A percentile compares a stretch with the other conserved stretches of the same genome.
Conservation (phyloP, 2,329 filamentous ascomycete genomes). For the Fusarium abutilonis region DNA sequence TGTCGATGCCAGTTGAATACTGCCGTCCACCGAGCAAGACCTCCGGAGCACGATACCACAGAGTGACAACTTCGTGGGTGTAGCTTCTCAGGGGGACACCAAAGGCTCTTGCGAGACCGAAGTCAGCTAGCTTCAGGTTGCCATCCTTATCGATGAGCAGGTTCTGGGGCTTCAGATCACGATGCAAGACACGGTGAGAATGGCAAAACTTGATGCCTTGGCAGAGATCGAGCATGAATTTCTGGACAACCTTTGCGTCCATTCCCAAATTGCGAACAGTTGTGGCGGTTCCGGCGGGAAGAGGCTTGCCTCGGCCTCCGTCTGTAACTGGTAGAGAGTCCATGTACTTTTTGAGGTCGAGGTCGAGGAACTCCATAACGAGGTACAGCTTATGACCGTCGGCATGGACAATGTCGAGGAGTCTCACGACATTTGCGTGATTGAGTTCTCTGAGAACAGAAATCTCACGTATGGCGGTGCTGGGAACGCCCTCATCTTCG, state of each 20-base stretch:
- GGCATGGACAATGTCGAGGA: slow-evolving; percentile 92
- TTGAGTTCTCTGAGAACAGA: slow-evolving; percentile 94
- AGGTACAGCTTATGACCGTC: slow-evolving; percentile 96
- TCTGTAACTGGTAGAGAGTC: slow-evolving; percentile 85
- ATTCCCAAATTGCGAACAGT: slow-evolving; percentile 70
- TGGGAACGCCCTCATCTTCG: slow-evolving; percentile 92
- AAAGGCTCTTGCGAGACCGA: slow-evolving; percentile 88
- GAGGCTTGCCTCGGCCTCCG: slow-evolving; percentile 83
- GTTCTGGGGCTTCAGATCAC: slow-evolving; percentile 91
- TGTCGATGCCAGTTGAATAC: slow-evolving; percentile 93
- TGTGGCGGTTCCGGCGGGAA: slow-evolving; percentile 77
- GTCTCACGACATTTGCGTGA: slow-evolving; percentile 86
- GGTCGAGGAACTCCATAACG: slow-evolving; percentile 89
- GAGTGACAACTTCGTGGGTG: slow-evolving; percentile 92
- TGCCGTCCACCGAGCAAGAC: slow-evolving; percentile 90
- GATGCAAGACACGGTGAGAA: slow-evolving; percentile 85
- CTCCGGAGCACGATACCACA: slow-evolving; percentile 93
- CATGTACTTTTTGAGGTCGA: slow-evolving; percentile 97
- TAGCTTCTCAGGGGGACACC: slow-evolving; percentile 91
- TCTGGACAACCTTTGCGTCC: slow-evolving; percentile 83
- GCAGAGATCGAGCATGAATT: slow-evolving; percentile 90
- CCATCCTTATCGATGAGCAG: slow-evolving; percentile 85
- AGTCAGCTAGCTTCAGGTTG: slow-evolving; percentile 90
- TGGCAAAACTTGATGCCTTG: slow-evolving; percentile 89
- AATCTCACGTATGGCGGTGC: slow-evolving; percentile 93